phyloP scores from a whole-genome alignment of 768 basidiomycete genomes.

The Candolleomyces aberdarensis region DNA sequence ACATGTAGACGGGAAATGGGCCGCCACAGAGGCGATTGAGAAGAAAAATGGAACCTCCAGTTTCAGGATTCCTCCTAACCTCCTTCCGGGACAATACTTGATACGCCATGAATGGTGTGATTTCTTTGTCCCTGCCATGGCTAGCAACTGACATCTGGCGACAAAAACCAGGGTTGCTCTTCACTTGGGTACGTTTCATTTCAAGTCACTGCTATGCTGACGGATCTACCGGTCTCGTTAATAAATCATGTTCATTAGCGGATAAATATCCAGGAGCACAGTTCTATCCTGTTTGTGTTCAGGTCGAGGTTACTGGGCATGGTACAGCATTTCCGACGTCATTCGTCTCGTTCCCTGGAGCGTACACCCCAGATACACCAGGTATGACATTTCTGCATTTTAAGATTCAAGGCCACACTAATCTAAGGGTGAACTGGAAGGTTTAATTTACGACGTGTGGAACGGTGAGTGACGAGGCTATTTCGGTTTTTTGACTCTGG shows the following conservation, averaged over 20 bases:
- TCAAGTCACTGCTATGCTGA: too few species aligned
- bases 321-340: slow-evolving; percentile 39
- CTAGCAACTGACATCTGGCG: background rate
- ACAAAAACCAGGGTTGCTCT: background rate
- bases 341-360: slow-evolving; percentile 44
- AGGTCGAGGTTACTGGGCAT: slow-evolving; percentile 41
- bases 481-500: background rate
- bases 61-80: slow-evolving; percentile 41
- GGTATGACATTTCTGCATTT: slow-evolving; percentile 25
- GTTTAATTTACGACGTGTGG: background rate
- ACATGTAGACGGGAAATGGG: slow-evolving; percentile 39
- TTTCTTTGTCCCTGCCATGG: too few species aligned
- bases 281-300: slow-evolving; percentile 43
- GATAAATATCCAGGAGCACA: slow-evolving; percentile 38
- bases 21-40: slow-evolving; percentile 33
- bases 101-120: slow-evolving; percentile 42
- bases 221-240: too few species aligned
- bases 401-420: too few species aligned
- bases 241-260: slow-evolving; percentile 14
- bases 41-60: slow-evolving; percentile 36
- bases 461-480: background rate
- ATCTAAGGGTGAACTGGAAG: too few species aligned
- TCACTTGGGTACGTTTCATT: background rate
- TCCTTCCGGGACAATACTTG: slow-evolving; percentile 43
- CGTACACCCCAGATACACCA: slow-evolving; percentile 23